Percentiles rank a stretch among this genome's conserved stretches.
phyloP scores from a whole-genome alignment of 495 filamentous ascomycete genomes.

The Aspergillus diversus region DNA sequence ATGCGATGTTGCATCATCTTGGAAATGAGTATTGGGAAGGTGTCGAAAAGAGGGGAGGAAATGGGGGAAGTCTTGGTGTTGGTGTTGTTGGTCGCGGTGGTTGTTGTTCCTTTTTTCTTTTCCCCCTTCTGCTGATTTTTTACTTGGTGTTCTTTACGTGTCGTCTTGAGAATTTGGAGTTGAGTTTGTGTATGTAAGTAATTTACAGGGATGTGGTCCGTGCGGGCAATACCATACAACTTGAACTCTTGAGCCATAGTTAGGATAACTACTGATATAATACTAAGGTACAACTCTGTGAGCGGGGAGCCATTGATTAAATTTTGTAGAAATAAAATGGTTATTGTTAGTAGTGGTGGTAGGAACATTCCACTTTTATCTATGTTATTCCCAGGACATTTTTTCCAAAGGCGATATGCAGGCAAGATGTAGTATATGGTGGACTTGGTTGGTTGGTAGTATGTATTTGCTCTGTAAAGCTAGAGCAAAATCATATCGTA shows the following conservation, averaged over 20 bases:
- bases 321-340: too few species aligned
- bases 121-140: background rate
- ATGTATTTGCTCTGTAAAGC: too few species aligned
- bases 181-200: background rate
- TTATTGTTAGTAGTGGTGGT: too few species aligned
- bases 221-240: background rate
- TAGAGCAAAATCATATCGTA: background rate
- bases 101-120: background rate
- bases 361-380: too few species aligned
- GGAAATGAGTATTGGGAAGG: slow-evolving; percentile 9
- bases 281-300: too few species aligned
- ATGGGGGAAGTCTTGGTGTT: slow-evolving; percentile 3
- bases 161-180: background rate
- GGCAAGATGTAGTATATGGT: too few species aligned
- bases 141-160: background rate
- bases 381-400: too few species aligned
- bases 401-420: too few species aligned
- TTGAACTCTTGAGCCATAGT: too few species aligned
- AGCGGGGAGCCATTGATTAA: too few species aligned
- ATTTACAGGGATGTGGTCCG: background rate
- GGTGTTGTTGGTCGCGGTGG: slow-evolving; percentile 1
- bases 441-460: too few species aligned
- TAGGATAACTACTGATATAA: too few species aligned
- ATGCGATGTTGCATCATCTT: slow-evolving; percentile 52
- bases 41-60: slow-evolving; percentile 1